phyloP scores from a whole-genome alignment of 169 alveolate species.

The Cryptosporidium canis region DNA sequence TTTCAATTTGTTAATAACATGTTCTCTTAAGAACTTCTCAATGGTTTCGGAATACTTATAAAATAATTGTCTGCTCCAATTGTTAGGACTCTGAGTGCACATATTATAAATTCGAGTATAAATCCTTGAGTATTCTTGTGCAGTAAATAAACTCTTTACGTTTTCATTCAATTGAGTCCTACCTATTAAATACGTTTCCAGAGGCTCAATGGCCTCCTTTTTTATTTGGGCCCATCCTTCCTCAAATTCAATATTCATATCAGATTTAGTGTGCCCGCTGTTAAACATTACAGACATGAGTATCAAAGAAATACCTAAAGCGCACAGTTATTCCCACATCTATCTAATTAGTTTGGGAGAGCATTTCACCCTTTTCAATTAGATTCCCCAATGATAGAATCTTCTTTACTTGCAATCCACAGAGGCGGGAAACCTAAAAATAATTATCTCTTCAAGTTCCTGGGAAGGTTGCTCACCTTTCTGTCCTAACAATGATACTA shows the following conservation, averaged over 20 bases:
- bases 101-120: conserved; percentile 77
- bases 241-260: conserved; percentile 45
- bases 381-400: background rate
- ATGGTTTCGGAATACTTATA: conserved; percentile 50
- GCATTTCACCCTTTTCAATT: background rate
- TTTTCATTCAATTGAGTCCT: conserved; percentile 38
- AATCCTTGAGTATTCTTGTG: conserved; percentile 75
- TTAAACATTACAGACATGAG: background rate
- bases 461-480: too few relatives aligned
- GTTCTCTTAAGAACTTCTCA: conserved; percentile 40
- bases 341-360: background rate
- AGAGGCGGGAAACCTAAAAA: conserved; percentile 34
- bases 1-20: background rate
- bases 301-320: background rate
- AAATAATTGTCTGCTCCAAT: conserved; percentile 57
- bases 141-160: conserved; percentile 73
- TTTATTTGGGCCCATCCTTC: conserved; percentile 71
- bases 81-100: conserved; percentile 75
- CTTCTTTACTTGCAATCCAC: background rate
- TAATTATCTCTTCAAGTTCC: too few relatives aligned
- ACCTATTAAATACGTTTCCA: conserved; percentile 39
- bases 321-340: background rate
- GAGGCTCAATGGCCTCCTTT: conserved; percentile 62
- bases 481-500: too few relatives aligned
- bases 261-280: background rate